phyloP scores from a whole-genome alignment of 2,329 filamentous ascomycete genomes.

The Cladosporium austrohemisphaericum region DNA sequence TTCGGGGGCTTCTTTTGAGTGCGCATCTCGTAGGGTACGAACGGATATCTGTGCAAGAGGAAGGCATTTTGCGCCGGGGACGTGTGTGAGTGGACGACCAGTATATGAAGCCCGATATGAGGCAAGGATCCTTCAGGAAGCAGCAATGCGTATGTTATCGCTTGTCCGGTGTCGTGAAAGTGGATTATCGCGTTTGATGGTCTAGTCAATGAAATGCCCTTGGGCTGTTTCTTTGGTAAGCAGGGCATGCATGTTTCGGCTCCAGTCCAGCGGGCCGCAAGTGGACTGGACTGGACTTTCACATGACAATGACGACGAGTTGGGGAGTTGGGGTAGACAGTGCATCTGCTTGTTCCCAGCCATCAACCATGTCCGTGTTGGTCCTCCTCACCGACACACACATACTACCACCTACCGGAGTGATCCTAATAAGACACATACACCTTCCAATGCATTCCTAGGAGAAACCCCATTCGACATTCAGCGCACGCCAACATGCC shows the following conservation, averaged over 20 bases:
- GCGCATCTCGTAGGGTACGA: too few species aligned
- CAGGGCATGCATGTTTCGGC: too few species aligned
- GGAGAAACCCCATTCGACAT: background rate
- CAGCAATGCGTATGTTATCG: too few species aligned
- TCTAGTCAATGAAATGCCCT: background rate
- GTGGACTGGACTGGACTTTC: constrained; percentile 2
- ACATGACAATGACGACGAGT: constrained; percentile 17
- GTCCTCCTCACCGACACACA: background rate
- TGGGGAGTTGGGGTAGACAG: constrained; percentile 1
- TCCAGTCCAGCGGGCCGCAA: constrained; percentile 8
- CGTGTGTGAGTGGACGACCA: background rate
- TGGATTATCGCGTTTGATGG: background rate
- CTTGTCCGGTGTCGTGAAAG: too few species aligned
- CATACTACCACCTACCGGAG: background rate
- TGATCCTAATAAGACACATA: too few species aligned
- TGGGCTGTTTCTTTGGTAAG: too few species aligned
- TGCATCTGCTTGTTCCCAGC: constrained; percentile 5
- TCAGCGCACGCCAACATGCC: constrained; percentile 42
- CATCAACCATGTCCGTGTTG: background rate
- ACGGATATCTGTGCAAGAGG: constrained; percentile 85
- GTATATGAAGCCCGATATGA: too few species aligned
- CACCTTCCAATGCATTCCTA: constrained; percentile 6
- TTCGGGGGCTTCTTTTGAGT: background rate
- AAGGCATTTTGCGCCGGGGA: constrained; percentile 15
- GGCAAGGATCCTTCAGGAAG: too few species aligned